Conservation (phyloP, 108 stramenopile genomes). For the Licmophora abbreviata region DNA sequence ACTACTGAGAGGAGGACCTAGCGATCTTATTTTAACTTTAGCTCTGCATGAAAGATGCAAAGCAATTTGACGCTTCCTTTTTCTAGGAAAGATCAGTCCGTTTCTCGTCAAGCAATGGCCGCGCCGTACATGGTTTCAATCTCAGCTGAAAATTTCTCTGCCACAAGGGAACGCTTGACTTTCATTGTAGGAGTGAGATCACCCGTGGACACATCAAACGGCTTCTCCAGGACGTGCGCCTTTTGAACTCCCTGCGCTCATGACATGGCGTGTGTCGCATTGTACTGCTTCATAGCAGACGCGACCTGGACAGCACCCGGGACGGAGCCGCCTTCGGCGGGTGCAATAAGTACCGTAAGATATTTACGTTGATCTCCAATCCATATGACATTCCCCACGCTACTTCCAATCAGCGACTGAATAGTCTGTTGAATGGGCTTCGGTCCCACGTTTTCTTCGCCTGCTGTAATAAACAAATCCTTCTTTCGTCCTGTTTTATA, state of each 20-base stretch:
- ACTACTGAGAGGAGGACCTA: constrained; percentile 57
- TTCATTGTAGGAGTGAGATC: constrained; percentile 81
- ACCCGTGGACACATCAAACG: constrained; percentile 54
- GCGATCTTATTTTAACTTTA: background rate
- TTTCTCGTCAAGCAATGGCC: too few relatives aligned
- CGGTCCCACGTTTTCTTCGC: constrained; percentile 72
- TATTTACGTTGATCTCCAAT: constrained; percentile 70
- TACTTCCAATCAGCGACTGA: constrained; percentile 23
- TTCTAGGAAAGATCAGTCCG: background rate
- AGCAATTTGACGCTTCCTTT: background rate
- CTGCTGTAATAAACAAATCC: constrained; percentile 62
- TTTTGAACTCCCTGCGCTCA: constrained; percentile 66
- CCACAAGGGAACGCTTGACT: constrained; percentile 59
- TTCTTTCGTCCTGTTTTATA: constrained; percentile 36
- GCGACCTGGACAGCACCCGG: constrained; percentile 17
- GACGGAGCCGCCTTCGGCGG: constrained; percentile 7
- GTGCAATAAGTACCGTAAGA: constrained; percentile 20
- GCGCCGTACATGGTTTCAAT: constrained; percentile 38
- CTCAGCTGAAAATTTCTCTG: constrained; percentile 40
- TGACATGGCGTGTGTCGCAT: constrained; percentile 31
- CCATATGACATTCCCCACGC: constrained; percentile 35
- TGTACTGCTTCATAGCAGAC: constrained; percentile 14
- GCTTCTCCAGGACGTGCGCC: constrained; percentile 35
- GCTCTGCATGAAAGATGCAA: background rate
- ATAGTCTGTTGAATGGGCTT: constrained; percentile 63